These are phyloP conservation scores for Cercophora samala DNA, from an alignment of 495 filamentous ascomycete genomes.

Conservation along the genomic window DNA sequence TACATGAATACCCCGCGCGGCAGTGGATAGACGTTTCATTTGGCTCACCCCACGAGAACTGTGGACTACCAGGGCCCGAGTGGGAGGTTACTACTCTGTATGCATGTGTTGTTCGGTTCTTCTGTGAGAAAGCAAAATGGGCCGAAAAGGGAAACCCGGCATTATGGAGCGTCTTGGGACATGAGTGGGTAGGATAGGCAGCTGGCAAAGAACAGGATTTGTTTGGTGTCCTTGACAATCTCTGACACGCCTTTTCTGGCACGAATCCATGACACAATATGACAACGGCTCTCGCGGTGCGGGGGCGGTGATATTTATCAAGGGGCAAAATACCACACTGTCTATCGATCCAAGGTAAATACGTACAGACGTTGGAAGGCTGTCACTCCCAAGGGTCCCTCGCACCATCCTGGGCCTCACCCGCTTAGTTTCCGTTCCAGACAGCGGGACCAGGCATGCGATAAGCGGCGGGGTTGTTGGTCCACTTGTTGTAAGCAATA, in stretches of 20 bases:
- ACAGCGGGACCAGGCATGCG: slow-evolving; percentile 40
- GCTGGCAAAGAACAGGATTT: too few species aligned
- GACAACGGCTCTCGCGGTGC: too few species aligned
- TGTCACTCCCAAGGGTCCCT: too few species aligned
- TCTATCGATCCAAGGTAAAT: too few species aligned
- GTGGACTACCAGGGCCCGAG: not conserved
- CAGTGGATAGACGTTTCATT: not conserved
- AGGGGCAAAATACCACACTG: too few species aligned
- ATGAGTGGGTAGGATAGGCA: not conserved
- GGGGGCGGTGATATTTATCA: too few species aligned
- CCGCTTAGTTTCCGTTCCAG: slow-evolving; percentile 29
- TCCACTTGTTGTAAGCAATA: slow-evolving; percentile 44
- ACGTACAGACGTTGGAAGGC: too few species aligned
- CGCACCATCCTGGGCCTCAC: not conserved
- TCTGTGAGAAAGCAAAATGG: not conserved
- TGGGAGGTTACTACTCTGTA: not conserved
- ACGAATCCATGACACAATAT: too few species aligned
- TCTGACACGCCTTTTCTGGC: too few species aligned
- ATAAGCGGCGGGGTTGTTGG: slow-evolving; percentile 29
- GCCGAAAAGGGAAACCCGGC: not conserved
- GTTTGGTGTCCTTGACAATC: too few species aligned
- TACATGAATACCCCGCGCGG: not conserved
- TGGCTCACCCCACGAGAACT: not conserved
- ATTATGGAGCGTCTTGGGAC: not conserved
- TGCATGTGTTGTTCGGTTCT: not conserved